phyloP scores from a whole-genome alignment of 805 yeast species.

The Dipodascus albidus region DNA sequence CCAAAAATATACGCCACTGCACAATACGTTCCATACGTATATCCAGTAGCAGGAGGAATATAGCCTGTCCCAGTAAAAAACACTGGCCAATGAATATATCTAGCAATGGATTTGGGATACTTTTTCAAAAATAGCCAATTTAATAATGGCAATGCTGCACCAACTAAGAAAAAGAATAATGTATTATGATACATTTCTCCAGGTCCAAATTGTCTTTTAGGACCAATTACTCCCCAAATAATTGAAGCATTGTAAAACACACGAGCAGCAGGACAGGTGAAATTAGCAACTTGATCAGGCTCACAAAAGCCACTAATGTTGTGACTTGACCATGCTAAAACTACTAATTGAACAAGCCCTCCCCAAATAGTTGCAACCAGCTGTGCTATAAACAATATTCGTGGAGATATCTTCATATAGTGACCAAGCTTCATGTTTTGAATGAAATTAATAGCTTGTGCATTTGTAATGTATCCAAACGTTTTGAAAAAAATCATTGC shows the following conservation, averaged over 20 bases:
- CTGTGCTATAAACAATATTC: slow-evolving; percentile 44
- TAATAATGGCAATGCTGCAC: slow-evolving; percentile 36
- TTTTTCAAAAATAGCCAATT: slow-evolving; percentile 29
- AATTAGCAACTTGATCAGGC: slow-evolving; percentile 31
- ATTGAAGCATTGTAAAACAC: slow-evolving; percentile 46
- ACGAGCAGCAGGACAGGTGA: slow-evolving; percentile 36
- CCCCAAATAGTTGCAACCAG: slow-evolving; percentile 35
- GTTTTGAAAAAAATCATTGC: slow-evolving; percentile 56
- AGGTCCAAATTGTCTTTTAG: slow-evolving; percentile 40
- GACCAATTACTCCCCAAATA: slow-evolving; percentile 58
- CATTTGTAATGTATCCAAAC: slow-evolving; percentile 42
- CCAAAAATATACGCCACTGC: slow-evolving; percentile 45
- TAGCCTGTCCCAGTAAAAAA: slow-evolving; percentile 49
- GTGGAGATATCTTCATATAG: slow-evolving; percentile 53
- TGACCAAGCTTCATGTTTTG: slow-evolving; percentile 54
- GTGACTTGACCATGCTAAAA: slow-evolving; percentile 32
- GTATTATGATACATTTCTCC: slow-evolving; percentile 41
- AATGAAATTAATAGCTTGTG: slow-evolving; percentile 43
- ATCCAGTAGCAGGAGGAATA: slow-evolving; percentile 68
- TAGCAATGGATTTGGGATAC: slow-evolving; percentile 31
- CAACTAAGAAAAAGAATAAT: slow-evolving; percentile 50
- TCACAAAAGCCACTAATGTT: slow-evolving; percentile 33
- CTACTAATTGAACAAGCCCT: slow-evolving; percentile 31
- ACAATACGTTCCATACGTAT: slow-evolving; percentile 49
- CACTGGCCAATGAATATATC: slow-evolving; percentile 53